Percentiles rank a stretch among this genome's conserved stretches.
phyloP scores from a whole-genome alignment of 495 filamentous ascomycete species.

The Cenococcum geophilum region DNA sequence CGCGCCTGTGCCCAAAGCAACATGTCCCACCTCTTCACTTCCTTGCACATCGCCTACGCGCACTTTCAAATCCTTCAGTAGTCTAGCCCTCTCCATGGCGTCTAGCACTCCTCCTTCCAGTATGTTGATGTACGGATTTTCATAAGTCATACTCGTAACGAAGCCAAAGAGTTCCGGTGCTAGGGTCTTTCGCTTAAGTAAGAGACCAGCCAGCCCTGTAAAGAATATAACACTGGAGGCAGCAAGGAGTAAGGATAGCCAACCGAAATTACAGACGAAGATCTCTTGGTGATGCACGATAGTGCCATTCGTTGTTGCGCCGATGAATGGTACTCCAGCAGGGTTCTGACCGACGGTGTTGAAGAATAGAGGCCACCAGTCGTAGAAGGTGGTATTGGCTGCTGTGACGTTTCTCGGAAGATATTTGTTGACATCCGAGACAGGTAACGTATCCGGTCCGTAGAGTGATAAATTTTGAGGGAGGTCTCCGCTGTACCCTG shows the following conservation, averaged over 20 bases:
- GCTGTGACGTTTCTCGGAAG: constrained; percentile 19
- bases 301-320: constrained; percentile 21
- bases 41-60: constrained; percentile 27
- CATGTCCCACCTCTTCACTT: constrained; percentile 23
- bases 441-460: constrained; percentile 26
- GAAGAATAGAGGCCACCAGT: constrained; percentile 12
- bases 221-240: constrained; percentile 19
- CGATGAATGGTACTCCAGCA: constrained; percentile 16
- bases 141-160: constrained; percentile 31
- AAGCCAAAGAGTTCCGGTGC: constrained; percentile 29
- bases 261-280: constrained; percentile 21
- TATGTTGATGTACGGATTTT: constrained; percentile 23
- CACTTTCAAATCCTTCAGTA: constrained; percentile 22
- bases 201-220: constrained; percentile 8
- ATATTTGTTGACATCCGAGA: constrained; percentile 14
- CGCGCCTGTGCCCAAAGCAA: constrained; percentile 23
- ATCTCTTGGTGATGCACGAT: constrained; percentile 9
- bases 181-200: constrained; percentile 18
- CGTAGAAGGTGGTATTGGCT: constrained; percentile 2
- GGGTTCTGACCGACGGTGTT: background rate
- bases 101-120: constrained; percentile 19
- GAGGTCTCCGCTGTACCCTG: constrained; percentile 14
- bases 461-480: constrained; percentile 23
- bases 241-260: constrained; percentile 22
- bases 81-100: constrained; percentile 26